phyloP scores from a whole-genome alignment of 2,329 filamentous ascomycete species.

The Furcasterigmium sp. region DNA sequence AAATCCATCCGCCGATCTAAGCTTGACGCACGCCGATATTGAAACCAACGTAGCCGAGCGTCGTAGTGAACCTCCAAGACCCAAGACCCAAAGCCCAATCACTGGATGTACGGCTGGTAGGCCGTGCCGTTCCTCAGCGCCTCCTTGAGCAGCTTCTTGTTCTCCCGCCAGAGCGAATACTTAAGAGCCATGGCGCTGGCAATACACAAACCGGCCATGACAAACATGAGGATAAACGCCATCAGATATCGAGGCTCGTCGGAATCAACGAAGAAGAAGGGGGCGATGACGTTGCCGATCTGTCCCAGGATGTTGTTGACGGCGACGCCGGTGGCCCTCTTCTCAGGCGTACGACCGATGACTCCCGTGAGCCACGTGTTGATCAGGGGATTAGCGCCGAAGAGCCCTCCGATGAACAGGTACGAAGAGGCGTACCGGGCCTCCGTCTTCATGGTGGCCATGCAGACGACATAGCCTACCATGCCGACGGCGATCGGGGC shows the following conservation, averaged over 20 bases:
- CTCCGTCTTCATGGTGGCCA: slow-evolving; percentile 44
- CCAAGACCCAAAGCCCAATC: too few species aligned
- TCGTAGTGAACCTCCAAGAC: too few species aligned
- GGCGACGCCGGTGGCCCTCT: slow-evolving; percentile 24
- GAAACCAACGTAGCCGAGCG: too few species aligned
- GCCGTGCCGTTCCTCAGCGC: too few species aligned
- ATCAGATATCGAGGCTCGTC: slow-evolving; percentile 21
- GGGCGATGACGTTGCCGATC: slow-evolving; percentile 28
- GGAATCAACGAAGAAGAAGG: slow-evolving; percentile 27
- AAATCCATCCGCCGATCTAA: too few species aligned
- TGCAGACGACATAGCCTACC: slow-evolving; percentile 53
- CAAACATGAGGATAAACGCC: slow-evolving; percentile 17
- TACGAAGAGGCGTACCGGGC: slow-evolving; percentile 48
- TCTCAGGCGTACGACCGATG: slow-evolving; percentile 28
- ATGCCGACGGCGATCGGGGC: slow-evolving; percentile 49
- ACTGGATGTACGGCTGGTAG: too few species aligned
- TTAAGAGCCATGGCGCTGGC: neutral
- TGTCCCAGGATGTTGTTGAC: slow-evolving; percentile 29
- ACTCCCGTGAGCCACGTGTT: slow-evolving; percentile 25
- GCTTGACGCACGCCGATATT: too few species aligned
- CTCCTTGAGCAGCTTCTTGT: neutral
- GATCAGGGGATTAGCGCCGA: slow-evolving; percentile 25
- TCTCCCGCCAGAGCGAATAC: neutral
- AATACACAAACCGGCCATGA: slow-evolving; percentile 1
- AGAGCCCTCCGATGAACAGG: slow-evolving; percentile 23